phyloP scores from a whole-genome alignment of 106 monocot species.

The Vanilla planifolia region DNA sequence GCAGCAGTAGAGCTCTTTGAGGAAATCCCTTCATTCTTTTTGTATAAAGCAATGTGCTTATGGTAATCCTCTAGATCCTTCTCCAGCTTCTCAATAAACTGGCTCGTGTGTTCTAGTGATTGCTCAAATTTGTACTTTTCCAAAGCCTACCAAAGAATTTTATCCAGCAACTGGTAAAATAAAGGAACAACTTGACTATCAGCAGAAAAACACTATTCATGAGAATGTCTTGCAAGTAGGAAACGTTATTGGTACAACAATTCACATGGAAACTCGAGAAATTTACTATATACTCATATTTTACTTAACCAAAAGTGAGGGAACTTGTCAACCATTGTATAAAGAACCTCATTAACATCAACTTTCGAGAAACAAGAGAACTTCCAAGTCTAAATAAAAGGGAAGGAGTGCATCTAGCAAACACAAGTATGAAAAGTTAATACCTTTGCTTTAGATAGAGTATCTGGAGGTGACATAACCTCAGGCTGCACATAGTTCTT shows the following conservation, averaged over 20 bases:
- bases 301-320: too few species aligned
- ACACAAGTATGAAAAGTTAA: neutral
- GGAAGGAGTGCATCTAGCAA: too few species aligned
- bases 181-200: too few species aligned
- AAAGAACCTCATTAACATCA: too few species aligned
- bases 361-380: too few species aligned
- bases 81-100: conserved; percentile 72
- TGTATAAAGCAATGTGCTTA: conserved; percentile 56
- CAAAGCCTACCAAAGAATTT: conserved; percentile 45
- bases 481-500: conserved; percentile 84
- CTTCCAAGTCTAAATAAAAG: too few species aligned
- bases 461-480: conserved; percentile 71
- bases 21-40: conserved; percentile 12
- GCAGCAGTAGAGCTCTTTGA: conserved; percentile 1
- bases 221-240: neutral
- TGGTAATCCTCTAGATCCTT: conserved; percentile 75
- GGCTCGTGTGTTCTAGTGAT: conserved; percentile 87
- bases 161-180: neutral
- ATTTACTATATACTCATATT: neutral
- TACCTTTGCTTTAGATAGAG: conserved; percentile 82
- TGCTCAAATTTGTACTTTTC: conserved; percentile 87
- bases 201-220: too few species aligned
- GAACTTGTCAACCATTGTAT: too few species aligned
- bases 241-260: neutral
- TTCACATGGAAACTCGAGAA: neutral